Evolutionary conservation across 345 rosid species (phyloP), one percentile per base, ranked within the genome.

Genomic region (Moringa oleifera): DNA sequence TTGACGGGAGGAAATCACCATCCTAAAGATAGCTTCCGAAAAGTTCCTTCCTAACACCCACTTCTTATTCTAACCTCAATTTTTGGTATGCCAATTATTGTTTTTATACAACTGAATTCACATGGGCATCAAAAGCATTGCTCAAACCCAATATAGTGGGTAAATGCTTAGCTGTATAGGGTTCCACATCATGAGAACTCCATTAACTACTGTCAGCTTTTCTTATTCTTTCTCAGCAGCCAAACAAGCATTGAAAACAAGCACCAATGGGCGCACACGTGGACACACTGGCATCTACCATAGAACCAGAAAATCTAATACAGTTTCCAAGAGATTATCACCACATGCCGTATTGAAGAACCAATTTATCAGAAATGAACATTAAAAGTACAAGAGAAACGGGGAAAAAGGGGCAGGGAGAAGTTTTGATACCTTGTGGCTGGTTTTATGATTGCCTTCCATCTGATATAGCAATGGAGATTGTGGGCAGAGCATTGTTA

Each of bases 401-500:
- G 47, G 9, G 11, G 37, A 33, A 33, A 33, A 11, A 33, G 47
- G 12, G 17, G 47, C 12, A 41, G 47, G 47, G 47, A 5, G 47
- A 16, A 41, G 12, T 41, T 41, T 41, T 9, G 47, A 41, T 63
- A 80, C 87, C 81, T 83, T 79, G 4, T 68, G 74, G 18, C 63
- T 31, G 64, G 70, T 63, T 51, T 68, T 64, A 55, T 63, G 69
- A 65, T 77, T 49, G 72, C 68, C 74, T 77, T 83, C 87, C 87
- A 83, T 80, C 49, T n/a, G 74, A 64, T 31, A 58, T 0, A 49
- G 60, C 52, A 55, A 69, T 11, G 12, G 47, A 11, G 17, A 1
- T 16, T 1, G 47, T 62, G 58, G 59, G 59, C 56, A 58, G 49
- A 63, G 75, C 64, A 71, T 45, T 59, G 57, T 70, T 50, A 51